phyloP scores from a whole-genome alignment of 805 yeast species.

The Candida taoyuanica region DNA sequence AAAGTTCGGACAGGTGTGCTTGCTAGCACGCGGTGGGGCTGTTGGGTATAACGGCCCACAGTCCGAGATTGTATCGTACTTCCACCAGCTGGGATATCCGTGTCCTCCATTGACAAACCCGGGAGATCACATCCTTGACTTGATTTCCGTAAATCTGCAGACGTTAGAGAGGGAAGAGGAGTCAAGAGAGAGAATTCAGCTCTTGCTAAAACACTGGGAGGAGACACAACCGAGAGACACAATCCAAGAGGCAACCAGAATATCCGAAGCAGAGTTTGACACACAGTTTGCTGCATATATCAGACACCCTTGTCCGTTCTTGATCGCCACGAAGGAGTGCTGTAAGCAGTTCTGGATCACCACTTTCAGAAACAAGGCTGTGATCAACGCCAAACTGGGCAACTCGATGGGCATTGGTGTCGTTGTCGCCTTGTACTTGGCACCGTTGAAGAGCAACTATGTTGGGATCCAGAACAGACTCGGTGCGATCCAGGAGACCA shows the following conservation, averaged over 20 bases:
- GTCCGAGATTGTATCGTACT: constrained; percentile 43
- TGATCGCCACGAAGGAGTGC: constrained; percentile 19
- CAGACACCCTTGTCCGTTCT: constrained; percentile 18
- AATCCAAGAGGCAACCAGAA: background rate
- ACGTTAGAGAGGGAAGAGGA: constrained; percentile 12
- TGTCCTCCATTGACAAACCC: constrained; percentile 62
- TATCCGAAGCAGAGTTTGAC: constrained; percentile 16
- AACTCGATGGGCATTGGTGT: constrained; percentile 67
- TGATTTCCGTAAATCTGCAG: constrained; percentile 44
- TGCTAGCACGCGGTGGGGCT: constrained; percentile 73
- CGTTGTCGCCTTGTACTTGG: constrained; percentile 63
- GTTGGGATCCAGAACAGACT: constrained; percentile 61
- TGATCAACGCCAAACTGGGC: constrained; percentile 56
- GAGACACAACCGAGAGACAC: background rate
- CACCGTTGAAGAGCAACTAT: constrained; percentile 45
- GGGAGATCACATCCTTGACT: constrained; percentile 73
- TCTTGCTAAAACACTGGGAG: constrained; percentile 19
- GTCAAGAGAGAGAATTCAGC: constrained; percentile 17
- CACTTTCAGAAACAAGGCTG: constrained; percentile 47
- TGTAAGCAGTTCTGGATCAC: constrained; percentile 19
- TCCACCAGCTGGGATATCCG: constrained; percentile 43
- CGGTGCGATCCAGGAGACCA: constrained; percentile 71
- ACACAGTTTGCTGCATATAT: constrained; percentile 12
- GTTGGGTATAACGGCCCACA: constrained; percentile 68
- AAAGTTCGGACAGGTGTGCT: constrained; percentile 64